These are phyloP conservation scores for Cyberlindnera nakhonratchasimensis DNA, from an alignment of 805 yeast genomes.

Conservation along the genomic window DNA sequence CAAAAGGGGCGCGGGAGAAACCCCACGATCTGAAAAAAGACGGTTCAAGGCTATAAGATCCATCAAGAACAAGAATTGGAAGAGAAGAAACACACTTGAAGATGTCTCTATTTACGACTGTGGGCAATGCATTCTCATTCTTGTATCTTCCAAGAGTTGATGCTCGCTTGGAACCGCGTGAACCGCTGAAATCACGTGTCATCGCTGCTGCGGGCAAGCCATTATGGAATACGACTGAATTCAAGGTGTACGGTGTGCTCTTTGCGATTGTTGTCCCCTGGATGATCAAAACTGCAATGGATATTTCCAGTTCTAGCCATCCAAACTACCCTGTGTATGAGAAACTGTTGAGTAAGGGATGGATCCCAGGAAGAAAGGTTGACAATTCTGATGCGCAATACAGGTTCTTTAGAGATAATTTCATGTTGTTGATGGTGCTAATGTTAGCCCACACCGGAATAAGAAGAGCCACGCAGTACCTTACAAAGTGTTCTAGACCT, in stretches of 20 bases:
- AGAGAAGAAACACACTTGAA: too few relatives aligned
- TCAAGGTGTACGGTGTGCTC: conserved; percentile 58
- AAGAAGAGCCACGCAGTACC: conserved; percentile 35
- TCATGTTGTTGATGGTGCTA: conserved; percentile 56
- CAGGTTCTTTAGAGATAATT: conserved; percentile 78
- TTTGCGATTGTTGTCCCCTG: conserved; percentile 73
- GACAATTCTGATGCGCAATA: conserved; percentile 93
- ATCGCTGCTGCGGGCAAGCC: conserved; percentile 31
- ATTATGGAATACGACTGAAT: conserved; percentile 77
- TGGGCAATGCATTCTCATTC: conserved; percentile 16
- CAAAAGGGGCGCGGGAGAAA: too few relatives aligned
- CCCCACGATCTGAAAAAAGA: neutral
- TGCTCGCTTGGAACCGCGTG: conserved; percentile 32
- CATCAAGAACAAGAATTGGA: too few relatives aligned
- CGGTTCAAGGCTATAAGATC: neutral
- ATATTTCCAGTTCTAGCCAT: conserved; percentile 70
- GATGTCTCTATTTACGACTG: conserved; percentile 12
- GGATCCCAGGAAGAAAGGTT: conserved; percentile 87
- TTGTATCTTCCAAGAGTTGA: conserved; percentile 41
- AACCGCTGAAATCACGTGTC: conserved; percentile 12
- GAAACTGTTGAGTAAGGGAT: conserved; percentile 67
- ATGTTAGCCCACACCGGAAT: conserved; percentile 50
- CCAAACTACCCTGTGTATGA: conserved; percentile 66
- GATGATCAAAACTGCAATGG: conserved; percentile 79
- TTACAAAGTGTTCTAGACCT: conserved; percentile 37